phyloP scores from a whole-genome alignment of 2,329 filamentous ascomycete genomes.

The Colletotrichum sidae region DNA sequence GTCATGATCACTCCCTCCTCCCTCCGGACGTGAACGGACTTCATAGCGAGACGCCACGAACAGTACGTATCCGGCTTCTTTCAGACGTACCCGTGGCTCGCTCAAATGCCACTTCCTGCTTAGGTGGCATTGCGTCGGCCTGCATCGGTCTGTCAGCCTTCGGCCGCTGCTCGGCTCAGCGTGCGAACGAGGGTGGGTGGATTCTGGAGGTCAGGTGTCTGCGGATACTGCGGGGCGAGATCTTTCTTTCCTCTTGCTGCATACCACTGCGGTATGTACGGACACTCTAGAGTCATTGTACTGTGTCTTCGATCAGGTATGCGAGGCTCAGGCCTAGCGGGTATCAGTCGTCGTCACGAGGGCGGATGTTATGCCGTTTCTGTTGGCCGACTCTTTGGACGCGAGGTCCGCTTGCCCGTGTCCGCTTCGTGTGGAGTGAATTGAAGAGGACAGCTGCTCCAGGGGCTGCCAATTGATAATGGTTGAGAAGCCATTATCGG shows the following conservation, averaged over 20 bases:
- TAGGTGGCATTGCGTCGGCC: constrained; percentile 17
- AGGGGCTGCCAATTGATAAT: no score
- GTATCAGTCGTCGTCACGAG: no score
- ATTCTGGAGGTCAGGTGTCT: constrained; percentile 23
- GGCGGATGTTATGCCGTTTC: no score
- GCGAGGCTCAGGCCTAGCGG: no score
- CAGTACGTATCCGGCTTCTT: constrained; percentile 24
- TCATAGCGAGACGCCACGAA: constrained; percentile 26
- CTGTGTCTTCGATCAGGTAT: no score
- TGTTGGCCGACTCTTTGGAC: no score
- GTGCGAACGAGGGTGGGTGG: constrained; percentile 7
- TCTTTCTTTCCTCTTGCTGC: constrained; percentile 2
- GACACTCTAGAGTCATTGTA: no score
- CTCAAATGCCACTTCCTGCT: constrained; percentile 1
- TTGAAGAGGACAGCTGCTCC: no score
- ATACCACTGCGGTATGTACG: no score
- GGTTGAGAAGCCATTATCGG: no score
- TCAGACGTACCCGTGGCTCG: background rate
- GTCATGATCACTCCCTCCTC: constrained; percentile 7
- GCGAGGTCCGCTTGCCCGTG: no score
- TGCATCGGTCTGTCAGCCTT: constrained; percentile 10
- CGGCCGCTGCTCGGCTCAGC: constrained; percentile 22
- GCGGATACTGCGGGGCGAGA: constrained; percentile 25
- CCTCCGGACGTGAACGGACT: background rate
- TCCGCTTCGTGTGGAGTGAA: no score